Evolutionary conservation across 2,329 filamentous ascomycete genomes (phyloP).

Genomic region (Coleophoma crateriformis): DNA sequence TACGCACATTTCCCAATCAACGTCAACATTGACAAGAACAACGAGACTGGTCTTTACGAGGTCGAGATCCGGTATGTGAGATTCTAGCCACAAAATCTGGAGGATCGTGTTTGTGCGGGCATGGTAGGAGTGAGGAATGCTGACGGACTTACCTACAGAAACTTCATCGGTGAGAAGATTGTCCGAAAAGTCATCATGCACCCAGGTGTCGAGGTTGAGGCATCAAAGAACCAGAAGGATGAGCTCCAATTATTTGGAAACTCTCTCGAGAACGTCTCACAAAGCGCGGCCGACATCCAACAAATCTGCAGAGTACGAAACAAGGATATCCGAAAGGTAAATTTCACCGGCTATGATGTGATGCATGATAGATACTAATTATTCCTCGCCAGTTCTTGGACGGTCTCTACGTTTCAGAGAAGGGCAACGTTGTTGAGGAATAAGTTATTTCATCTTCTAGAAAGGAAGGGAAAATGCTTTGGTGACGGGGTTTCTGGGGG

Average conservation of each 20-base stretch:
- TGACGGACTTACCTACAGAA: constrained; percentile 46
- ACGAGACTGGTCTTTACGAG: constrained; percentile 79
- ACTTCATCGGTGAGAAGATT: constrained; percentile 99
- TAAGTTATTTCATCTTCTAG: constrained; percentile 27
- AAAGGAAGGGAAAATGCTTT: too few species aligned
- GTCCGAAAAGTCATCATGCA: constrained; percentile 89
- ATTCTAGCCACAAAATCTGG: neutral
- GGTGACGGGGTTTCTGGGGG: too few species aligned
- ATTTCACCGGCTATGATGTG: constrained; percentile 13
- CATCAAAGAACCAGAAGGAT: constrained; percentile 93
- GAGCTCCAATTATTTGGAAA: constrained; percentile 91
- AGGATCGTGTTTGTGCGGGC: neutral
- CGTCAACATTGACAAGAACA: constrained; percentile 97
- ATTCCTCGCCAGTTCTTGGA: constrained; percentile 76
- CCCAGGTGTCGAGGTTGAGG: constrained; percentile 82
- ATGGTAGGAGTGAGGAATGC: constrained; percentile 19
- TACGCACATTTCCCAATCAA: constrained; percentile 99
- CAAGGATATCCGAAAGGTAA: constrained; percentile 99
- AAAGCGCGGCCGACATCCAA: constrained; percentile 98
- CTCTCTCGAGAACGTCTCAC: constrained; percentile 95
- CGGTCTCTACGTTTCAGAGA: constrained; percentile 99
- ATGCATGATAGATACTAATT: neutral
- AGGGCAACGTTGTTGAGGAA: constrained; percentile 87
- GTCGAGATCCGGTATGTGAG: constrained; percentile 89
- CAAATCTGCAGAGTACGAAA: constrained; percentile 99